phyloP scores from a whole-genome alignment of 2,329 filamentous ascomycete species.

The Talaromyces sp. region DNA sequence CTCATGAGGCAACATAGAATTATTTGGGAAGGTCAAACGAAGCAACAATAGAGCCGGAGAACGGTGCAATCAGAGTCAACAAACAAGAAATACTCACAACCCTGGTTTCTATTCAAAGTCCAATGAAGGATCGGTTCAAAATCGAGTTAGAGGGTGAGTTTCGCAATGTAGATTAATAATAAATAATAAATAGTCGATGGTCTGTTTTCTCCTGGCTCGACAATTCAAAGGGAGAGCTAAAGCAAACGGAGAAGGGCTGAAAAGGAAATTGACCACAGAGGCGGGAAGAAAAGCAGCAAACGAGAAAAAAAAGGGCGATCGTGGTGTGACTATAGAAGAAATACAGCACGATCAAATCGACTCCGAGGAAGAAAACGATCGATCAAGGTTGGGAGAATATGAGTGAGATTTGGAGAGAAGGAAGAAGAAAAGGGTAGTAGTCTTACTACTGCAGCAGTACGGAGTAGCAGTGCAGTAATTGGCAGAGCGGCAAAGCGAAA shows the following conservation, averaged over 20 bases:
- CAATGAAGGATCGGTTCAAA: not conserved
- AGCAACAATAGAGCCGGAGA: not conserved
- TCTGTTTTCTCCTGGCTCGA: not conserved
- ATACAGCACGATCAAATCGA: not conserved
- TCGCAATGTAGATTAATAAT: not conserved
- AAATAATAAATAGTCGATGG: not conserved
- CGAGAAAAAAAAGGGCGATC: not conserved
- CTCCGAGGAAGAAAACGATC: slow-evolving; percentile 4
- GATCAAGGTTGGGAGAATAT: not conserved
- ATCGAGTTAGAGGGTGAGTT: not conserved
- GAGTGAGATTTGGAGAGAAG: not conserved
- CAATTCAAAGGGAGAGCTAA: not conserved
- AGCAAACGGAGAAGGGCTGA: not conserved
- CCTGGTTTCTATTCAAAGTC: slow-evolving; percentile 8
- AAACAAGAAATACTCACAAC: slow-evolving; percentile 5
- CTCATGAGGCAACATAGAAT: not conserved
- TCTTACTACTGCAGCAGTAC: not conserved
- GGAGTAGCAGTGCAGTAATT: not conserved
- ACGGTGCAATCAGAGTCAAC: not conserved
- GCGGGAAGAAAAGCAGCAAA: not conserved
- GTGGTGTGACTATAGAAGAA: not conserved
- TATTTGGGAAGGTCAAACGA: not conserved
- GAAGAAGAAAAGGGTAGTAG: not conserved
- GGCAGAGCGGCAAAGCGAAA: not conserved
- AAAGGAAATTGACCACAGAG: not conserved